Base-by-base conservation (phyloP, 2,329 filamentous ascomycete species). In the Colletotrichum tamarilloi region DNA sequence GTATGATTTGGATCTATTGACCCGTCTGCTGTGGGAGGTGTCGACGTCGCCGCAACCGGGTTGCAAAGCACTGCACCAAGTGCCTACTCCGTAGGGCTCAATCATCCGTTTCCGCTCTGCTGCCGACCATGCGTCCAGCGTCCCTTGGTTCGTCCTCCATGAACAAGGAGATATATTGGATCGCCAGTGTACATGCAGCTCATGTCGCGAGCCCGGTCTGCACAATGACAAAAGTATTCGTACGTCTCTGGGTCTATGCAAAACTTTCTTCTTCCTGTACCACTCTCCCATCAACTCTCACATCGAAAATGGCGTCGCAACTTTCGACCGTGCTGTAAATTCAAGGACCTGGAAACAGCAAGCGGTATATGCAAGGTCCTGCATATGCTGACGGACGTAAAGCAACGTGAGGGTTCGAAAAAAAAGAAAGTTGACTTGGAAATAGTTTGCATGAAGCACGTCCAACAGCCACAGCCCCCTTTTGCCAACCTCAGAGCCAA, bases 31-130 rank as follows among this genome's bases (percentile, higher is more conserved):
- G 49, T 38, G 32, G 52, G 14, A 30, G 49, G 26, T 30, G 35
- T 58, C 42, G 22, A 64, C 60, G 56, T 57, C 42, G 68, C 68
- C 68, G 68, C 30, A 71, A 71, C 62, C 68, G 67, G 68, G 30
- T 57, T 56, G 63, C 56, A 60, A 52, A 24, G 38, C 68, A 35
- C 55, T 11, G 19, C 42, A 49, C 42, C 42, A n/a, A 22, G 7
- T 46, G 16, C 42, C 42, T 8, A 49, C 42, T 22, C 42, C 30
- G 16, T 32, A 59, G 11, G 30, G n/a, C 67, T 26, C 32, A 59
- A 49, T 28, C n/a, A 35, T 59, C 69, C 69, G 58, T 68, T 72
- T 68, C 46, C 69, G 53, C 65, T 30, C 62, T 53, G 42, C 26
- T 68, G n/a, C 53, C 42, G 28, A 6, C 52, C n/a, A 16, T 56